Evolutionary conservation across 192 early-diverging fungal genomes (phyloP).

Genomic region (Gonapodya sp.): DNA sequence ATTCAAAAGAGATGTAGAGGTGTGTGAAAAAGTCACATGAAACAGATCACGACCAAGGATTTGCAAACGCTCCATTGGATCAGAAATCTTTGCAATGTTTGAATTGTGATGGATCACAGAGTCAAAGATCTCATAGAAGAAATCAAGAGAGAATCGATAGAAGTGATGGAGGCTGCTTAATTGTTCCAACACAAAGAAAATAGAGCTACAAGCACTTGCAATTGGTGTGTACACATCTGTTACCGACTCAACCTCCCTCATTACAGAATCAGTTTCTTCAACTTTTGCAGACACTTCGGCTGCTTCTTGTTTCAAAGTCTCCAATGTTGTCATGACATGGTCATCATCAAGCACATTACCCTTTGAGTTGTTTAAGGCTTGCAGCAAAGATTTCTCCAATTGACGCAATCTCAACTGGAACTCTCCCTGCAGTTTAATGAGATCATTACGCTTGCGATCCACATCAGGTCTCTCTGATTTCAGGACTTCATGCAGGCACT

Average conservation of each 20-base stretch:
- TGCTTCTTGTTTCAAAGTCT: conserved; percentile 93
- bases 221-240: conserved; percentile 82
- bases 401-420: conserved; percentile 86
- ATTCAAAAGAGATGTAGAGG: conserved; percentile 75
- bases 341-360: conserved; percentile 98
- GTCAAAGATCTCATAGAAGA: conserved; percentile 89
- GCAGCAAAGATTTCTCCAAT: conserved; percentile 86
- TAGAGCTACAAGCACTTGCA: conserved; percentile 78
- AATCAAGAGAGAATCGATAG: conserved; percentile 98
- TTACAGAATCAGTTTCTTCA: conserved; percentile 84
- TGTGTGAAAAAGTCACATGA: conserved; percentile 64
- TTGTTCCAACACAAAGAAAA: conserved; percentile 98
- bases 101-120: conserved; percentile 70
- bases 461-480: conserved; percentile 93
- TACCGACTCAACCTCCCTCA: conserved; percentile 92
- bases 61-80: conserved; percentile 56
- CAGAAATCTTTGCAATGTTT: conserved; percentile 49
- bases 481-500: conserved; percentile 93
- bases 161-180: conserved; percentile 79
- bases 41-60: conserved; percentile 79
- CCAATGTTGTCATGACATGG: conserved; percentile 83
- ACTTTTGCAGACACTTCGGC: conserved; percentile 87
- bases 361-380: conserved; percentile 86
- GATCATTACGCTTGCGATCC: conserved; percentile 80
- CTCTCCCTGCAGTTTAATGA: conserved; percentile 92